Conservation (phyloP, 2,329 filamentous ascomycete genomes). For the Epichloe coenophiala region DNA sequence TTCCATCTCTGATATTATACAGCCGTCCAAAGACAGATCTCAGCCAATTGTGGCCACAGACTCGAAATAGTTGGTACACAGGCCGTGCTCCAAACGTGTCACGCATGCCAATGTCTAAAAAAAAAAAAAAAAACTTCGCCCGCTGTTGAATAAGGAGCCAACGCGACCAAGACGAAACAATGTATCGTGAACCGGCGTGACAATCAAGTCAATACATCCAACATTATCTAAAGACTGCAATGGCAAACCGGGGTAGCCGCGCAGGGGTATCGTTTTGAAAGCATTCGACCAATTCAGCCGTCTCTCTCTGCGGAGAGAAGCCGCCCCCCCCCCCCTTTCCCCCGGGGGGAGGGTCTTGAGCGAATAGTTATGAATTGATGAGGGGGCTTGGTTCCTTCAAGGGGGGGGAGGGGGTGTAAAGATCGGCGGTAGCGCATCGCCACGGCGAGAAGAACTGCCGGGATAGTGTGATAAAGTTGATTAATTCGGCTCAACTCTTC, state of each 20-base stretch:
- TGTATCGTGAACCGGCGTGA: not conserved
- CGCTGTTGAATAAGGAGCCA: no score
- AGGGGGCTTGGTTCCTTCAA: no score
- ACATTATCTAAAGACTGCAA: not conserved
- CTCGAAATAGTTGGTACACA: not conserved
- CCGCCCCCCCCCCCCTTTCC: no score
- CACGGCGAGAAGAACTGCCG: not conserved
- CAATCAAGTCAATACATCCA: not conserved
- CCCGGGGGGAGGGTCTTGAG: no score
- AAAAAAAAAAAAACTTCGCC: no score
- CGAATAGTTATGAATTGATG: not conserved
- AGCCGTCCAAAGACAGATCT: no score
- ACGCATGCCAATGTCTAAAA: no score
- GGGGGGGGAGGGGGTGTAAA: not conserved
- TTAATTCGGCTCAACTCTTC: not conserved
- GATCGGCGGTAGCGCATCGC: not conserved
- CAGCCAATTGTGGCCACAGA: no score
- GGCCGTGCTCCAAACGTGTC: not conserved
- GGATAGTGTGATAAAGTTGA: not conserved
- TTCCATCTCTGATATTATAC: no score
- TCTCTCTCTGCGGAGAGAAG: not conserved
- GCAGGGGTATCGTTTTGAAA: slow-evolving; percentile 2
- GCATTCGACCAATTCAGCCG: not conserved
- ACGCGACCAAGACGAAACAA: not conserved
- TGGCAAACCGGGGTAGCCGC: not conserved